A percentile compares a stretch with the other conserved stretches of the same genome.
Conservation (phyloP, 1,139 yeast species). For the Diutina mesorugosa region DNA sequence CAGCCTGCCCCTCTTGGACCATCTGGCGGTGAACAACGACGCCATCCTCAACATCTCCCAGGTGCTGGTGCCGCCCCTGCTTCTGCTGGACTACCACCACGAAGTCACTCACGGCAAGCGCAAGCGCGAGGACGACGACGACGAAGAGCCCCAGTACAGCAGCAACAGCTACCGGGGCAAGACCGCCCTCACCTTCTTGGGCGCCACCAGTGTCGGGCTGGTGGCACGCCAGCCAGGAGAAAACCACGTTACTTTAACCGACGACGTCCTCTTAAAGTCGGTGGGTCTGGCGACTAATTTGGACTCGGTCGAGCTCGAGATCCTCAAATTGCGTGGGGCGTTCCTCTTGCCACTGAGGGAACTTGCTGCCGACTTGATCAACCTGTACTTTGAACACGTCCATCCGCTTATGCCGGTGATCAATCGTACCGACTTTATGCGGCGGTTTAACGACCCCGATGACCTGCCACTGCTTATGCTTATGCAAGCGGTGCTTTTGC, state of each 20-base stretch:
- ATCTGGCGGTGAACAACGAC: conserved; percentile 11
- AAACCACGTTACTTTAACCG: conserved; percentile 29
- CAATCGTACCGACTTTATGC: conserved; percentile 51
- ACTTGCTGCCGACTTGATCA: conserved; percentile 48
- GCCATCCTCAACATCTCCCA: conserved; percentile 33
- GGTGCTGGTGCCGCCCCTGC: conserved; percentile 31
- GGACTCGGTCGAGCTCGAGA: conserved; percentile 58
- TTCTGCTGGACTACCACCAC: conserved; percentile 25
- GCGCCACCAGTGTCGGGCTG: background rate
- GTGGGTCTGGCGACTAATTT: conserved; percentile 19
- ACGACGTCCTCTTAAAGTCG: conserved; percentile 24
- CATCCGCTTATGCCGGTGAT: conserved; percentile 68
- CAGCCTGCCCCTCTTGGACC: background rate
- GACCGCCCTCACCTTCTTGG: background rate
- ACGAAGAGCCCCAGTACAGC: background rate
- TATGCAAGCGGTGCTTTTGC: conserved; percentile 54
- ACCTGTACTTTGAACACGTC: conserved; percentile 51
- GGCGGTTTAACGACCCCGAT: conserved; percentile 39
- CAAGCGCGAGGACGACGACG: conserved; percentile 14
- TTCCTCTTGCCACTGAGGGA: conserved; percentile 53
- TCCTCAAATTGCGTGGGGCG: conserved; percentile 59
- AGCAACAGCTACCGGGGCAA: background rate
- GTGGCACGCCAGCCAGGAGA: conserved; percentile 31
- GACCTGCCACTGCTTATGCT: conserved; percentile 60
- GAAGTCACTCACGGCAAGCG: conserved; percentile 21